Evolutionary conservation across 768 basidiomycete species (phyloP).

Genomic region (Kwoniella mangroviensis): DNA sequence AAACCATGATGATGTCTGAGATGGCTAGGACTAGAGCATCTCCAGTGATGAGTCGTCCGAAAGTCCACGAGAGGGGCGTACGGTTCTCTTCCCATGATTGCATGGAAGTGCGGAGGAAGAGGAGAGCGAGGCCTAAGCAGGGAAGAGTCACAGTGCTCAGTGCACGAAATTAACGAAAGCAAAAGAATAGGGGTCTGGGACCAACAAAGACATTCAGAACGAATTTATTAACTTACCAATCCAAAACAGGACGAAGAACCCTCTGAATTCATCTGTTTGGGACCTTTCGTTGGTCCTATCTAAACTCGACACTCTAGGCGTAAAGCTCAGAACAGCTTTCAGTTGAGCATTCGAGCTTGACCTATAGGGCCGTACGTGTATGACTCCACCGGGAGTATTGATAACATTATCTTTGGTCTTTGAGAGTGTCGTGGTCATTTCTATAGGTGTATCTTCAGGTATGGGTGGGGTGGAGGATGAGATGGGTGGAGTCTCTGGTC

Average conservation of each 20-base stretch:
- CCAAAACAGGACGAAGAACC: conserved; percentile 95
- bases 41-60: conserved; percentile 83
- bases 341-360: conserved; percentile 76
- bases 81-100: conserved; percentile 72
- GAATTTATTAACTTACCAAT: conserved; percentile 49
- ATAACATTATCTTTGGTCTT: conserved; percentile 33
- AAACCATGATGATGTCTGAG: conserved; percentile 80
- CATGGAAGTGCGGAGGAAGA: conserved; percentile 68
- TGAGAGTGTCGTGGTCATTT: conserved; percentile 41
- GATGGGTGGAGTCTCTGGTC: conserved; percentile 7
- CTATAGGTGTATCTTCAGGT: conserved; percentile 12
- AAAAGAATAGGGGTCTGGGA: no score
- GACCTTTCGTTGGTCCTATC: conserved; percentile 78
- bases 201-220: no score
- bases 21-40: conserved; percentile 82
- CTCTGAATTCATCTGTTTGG: conserved; percentile 83
- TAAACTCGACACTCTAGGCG: conserved; percentile 81
- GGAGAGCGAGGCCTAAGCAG: conserved; percentile 70
- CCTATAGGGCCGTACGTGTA: conserved; percentile 60
- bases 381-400: conserved; percentile 37
- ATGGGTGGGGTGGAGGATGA: conserved; percentile 2
- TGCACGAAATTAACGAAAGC: no score
- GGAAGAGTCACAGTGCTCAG: neutral
- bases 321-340: conserved; percentile 81
- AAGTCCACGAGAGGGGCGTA: conserved; percentile 74